A percentile compares a stretch with the other conserved stretches of the same genome.
phyloP scores from a whole-genome alignment of 192 early-diverging fungal genomes.

The Coemansia reversa region DNA sequence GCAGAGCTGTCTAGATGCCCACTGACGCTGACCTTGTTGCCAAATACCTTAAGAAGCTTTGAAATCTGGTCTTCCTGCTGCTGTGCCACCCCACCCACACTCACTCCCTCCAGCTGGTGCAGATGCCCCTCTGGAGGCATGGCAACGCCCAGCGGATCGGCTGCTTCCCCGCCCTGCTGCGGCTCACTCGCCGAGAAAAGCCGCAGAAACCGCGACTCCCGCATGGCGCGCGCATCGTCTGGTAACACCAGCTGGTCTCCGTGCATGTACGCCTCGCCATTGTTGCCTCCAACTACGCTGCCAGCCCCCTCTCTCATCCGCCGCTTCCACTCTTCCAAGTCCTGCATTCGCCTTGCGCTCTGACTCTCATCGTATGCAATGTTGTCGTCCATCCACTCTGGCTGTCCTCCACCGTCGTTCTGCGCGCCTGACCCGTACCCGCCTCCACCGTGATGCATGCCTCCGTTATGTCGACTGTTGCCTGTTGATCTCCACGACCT shows the following conservation, averaged over 20 bases:
- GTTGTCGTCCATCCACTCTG: slow-evolving; percentile 54
- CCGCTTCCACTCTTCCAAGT: slow-evolving; percentile 55
- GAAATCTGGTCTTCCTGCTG: slow-evolving; percentile 32
- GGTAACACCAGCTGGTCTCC: slow-evolving; percentile 3
- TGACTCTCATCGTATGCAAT: slow-evolving; percentile 40
- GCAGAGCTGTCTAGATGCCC: background rate
- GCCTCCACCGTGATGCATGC: background rate
- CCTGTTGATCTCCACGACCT: slow-evolving; percentile 39
- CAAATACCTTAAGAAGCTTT: slow-evolving; percentile 52
- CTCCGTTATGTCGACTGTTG: background rate
- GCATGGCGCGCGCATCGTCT: slow-evolving; percentile 9
- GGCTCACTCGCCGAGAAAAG: slow-evolving; percentile 31
- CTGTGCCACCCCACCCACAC: background rate
- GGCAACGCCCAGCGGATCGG: background rate
- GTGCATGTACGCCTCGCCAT: background rate
- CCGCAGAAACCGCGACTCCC: slow-evolving; percentile 47
- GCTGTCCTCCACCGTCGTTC: slow-evolving; percentile 24
- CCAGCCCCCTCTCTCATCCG: slow-evolving; percentile 33
- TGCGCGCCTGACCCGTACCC: background rate
- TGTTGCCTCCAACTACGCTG: background rate
- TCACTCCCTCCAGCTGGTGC: background rate
- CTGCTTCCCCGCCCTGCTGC: slow-evolving; percentile 7
- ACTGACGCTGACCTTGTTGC: slow-evolving; percentile 42
- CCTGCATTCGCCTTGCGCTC: slow-evolving; percentile 40
- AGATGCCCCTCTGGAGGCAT: background rate